Base-by-base conservation (phyloP, 495 filamentous ascomycete species). In the Penicillium herquei region DNA sequence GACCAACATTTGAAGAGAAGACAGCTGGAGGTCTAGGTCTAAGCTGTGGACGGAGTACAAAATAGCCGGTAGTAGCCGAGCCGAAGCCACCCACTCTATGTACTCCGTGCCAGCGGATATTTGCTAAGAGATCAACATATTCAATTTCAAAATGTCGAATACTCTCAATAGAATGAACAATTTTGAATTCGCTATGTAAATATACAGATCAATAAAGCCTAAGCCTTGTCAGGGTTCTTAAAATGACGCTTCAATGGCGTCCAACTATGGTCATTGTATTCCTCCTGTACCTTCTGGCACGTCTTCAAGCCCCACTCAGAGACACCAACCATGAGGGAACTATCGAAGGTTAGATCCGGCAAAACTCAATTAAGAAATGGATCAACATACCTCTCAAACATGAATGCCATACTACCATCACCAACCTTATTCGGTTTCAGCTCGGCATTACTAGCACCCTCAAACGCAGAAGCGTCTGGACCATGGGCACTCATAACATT, bases 201-300 rank as follows among this genome's bases (percentile, higher is more conserved):
- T 18, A 58, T 46, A 37, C 10, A 53, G 12, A 31, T 44, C 43
- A 41, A 51, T 26, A 17, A 32, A n/a, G 26, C 13, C 33, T 26
- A 49, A 35, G 55, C 53, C 49, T 65, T 81, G 47, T 78, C 66
- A 3, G 87, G 85, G 55, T 81, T 77, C 69, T 80, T 78, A 76
- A 95, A 96, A 66, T 89, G 86, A 39, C 87, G 77, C 72, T 90
- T 87, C 57, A 96, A 66, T 7, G 85, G 83, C 34, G 81, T 82
- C 92, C 92, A 96, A 69, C 89, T 93, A 71, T 96, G 87, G 49
- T 84, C 83, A 65, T 86, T 93, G 62, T 96, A 96, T 51, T 81
- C 83, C 57, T 84, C 79, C 72, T 96, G 92, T 37, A 95, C 87
- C 77, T 93, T 95, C 63, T 81, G 77, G 61, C 91, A 96, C 43